phyloP scores from a whole-genome alignment of 2,329 filamentous ascomycete species.

The Trichoderma asperellum region DNA sequence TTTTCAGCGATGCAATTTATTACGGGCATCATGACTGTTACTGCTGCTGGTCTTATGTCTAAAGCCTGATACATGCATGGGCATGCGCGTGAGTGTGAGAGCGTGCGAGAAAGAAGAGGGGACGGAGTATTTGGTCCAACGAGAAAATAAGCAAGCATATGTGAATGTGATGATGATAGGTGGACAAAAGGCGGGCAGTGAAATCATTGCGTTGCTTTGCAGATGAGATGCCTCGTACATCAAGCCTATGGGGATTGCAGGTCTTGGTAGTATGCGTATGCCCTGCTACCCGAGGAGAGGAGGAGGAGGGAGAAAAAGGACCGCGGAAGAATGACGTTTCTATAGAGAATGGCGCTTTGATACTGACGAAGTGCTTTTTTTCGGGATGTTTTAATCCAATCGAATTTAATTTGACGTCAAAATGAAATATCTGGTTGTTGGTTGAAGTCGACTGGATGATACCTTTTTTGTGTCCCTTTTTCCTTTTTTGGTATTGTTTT shows the following conservation, averaged over 20 bases:
- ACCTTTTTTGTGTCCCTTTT: background rate
- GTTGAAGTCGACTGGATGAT: background rate
- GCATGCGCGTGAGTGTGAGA: background rate
- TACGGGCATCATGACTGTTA: background rate
- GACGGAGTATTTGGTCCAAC: background rate
- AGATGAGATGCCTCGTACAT: background rate
- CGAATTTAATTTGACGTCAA: background rate
- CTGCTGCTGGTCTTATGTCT: background rate
- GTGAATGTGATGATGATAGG: background rate
- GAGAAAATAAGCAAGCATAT: background rate
- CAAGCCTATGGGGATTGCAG: background rate
- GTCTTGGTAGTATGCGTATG: background rate
- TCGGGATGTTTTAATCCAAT: background rate
- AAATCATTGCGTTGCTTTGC: background rate
- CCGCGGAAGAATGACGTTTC: background rate
- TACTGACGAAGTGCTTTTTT: background rate
- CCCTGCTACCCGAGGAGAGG: constrained; percentile 1
- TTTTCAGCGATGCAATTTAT: background rate
- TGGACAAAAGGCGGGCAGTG: background rate
- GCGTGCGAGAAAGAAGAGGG: background rate
- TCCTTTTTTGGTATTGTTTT: background rate
- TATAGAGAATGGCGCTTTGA: background rate
- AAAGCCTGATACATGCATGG: background rate
- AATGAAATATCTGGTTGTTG: background rate
- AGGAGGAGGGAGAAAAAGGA: background rate